A percentile compares a stretch with the other conserved stretches of the same genome.
Conservation (phyloP, 306 rosid species). For the Acmispon strigosus region DNA sequence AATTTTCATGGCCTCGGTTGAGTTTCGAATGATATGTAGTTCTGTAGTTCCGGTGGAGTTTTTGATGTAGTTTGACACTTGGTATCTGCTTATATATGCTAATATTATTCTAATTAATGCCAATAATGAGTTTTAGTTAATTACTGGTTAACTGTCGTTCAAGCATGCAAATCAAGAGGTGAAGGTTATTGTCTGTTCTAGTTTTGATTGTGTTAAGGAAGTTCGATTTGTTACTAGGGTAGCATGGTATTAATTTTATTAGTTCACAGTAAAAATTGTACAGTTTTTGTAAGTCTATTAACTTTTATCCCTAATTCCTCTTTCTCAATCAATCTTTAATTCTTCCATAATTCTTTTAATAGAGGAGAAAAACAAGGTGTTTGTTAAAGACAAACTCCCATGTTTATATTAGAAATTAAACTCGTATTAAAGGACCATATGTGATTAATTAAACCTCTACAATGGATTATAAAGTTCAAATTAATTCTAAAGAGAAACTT, state of each 20-base stretch:
- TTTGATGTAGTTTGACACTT: constrained; percentile 16
- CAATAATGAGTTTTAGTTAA: neutral
- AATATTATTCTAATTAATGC: neutral
- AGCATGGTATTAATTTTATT: neutral
- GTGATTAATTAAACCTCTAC: too few species aligned
- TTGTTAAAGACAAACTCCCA: neutral
- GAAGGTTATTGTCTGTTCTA: neutral
- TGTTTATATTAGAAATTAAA: neutral
- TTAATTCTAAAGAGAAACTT: too few species aligned
- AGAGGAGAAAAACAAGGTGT: neutral
- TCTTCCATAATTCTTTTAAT: neutral
- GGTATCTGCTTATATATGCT: constrained; percentile 22
- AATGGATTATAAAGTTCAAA: too few species aligned
- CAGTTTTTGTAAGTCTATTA: too few species aligned
- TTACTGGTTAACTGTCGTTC: constrained; percentile 5
- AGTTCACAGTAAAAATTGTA: too few species aligned
- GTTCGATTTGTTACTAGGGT: neutral
- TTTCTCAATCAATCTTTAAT: neutral
- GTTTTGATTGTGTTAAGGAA: neutral
- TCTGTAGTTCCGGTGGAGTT: constrained; percentile 27
- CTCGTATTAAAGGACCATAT: too few species aligned
- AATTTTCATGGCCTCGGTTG: constrained; percentile 56
- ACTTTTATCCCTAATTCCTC: neutral
- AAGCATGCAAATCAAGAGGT: neutral
- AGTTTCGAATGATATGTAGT: constrained; percentile 34